Evolutionary conservation across 2,329 filamentous ascomycete genomes (phyloP).

Genomic region (Penicillium sp.): DNA sequence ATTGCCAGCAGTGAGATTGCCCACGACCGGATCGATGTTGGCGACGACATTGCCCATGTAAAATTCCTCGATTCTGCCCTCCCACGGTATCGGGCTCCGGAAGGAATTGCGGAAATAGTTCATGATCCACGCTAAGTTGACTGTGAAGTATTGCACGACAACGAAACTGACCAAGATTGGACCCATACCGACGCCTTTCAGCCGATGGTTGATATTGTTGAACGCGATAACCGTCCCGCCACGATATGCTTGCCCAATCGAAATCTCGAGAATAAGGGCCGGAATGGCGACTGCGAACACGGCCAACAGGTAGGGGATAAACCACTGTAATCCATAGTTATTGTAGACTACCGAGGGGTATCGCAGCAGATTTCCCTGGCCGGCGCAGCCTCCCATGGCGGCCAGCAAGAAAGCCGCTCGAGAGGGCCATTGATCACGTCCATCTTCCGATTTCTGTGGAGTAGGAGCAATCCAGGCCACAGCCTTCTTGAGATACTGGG

Average conservation of each 20-base stretch:
- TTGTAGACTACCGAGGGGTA: conserved; percentile 54
- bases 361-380: conserved; percentile 51
- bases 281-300: conserved; percentile 51
- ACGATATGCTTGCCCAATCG: conserved; percentile 47
- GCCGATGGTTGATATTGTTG: conserved; percentile 45
- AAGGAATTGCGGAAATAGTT: conserved; percentile 51
- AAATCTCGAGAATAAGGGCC: conserved; percentile 48
- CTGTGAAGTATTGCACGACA: conserved; percentile 51
- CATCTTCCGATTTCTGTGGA: conserved; percentile 32
- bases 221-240: conserved; percentile 49
- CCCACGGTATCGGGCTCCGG: conserved; percentile 49
- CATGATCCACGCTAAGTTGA: conserved; percentile 53
- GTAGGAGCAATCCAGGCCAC: conserved; percentile 29
- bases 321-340: conserved; percentile 54
- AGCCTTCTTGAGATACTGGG: conserved; percentile 14
- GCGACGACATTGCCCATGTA: conserved; percentile 45
- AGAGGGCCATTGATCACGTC: conserved; percentile 49
- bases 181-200: conserved; percentile 49
- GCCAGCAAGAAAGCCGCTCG: conserved; percentile 49
- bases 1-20: conserved; percentile 33
- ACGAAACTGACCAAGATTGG: conserved; percentile 47
- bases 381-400: conserved; percentile 51
- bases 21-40: conserved; percentile 40
- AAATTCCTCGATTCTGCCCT: conserved; percentile 44
- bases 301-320: conserved; percentile 50